Conservation (phyloP, 306 rosid species). For the Urtica urens region DNA sequence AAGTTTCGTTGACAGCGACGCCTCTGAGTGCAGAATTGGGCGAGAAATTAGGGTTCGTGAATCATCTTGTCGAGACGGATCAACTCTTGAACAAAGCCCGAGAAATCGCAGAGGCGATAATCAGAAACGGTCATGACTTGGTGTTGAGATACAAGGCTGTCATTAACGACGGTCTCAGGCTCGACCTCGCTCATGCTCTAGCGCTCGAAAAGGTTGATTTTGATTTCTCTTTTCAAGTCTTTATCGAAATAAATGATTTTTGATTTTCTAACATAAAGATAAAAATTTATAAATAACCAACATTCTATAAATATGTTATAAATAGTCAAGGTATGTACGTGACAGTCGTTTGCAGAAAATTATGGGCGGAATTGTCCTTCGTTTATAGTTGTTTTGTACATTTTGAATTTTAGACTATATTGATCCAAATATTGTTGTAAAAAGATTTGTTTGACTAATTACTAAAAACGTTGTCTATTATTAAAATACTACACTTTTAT, state of each 20-base stretch:
- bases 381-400: too few relatives aligned
- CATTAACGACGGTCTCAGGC: conserved; percentile 76
- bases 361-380: too few relatives aligned
- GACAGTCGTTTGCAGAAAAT: too few relatives aligned
- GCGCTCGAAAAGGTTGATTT: conserved; percentile 60
- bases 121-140: conserved; percentile 60
- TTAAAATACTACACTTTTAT: too few relatives aligned
- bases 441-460: too few relatives aligned
- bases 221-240: neutral
- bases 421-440: too few relatives aligned
- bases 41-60: conserved; percentile 68
- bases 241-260: neutral
- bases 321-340: neutral
- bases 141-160: conserved; percentile 76
- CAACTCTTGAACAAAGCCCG: conserved; percentile 64
- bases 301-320: neutral
- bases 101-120: conserved; percentile 52
- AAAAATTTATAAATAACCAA: too few relatives aligned
- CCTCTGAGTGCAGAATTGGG: conserved; percentile 76
- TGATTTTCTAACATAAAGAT: neutral
- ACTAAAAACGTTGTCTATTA: too few relatives aligned
- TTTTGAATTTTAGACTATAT: too few relatives aligned
- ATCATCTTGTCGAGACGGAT: conserved; percentile 65
- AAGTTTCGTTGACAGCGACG: conserved; percentile 71
- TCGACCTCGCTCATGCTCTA: conserved; percentile 64